These are phyloP conservation scores for Solanum paucissectum DNA, from an alignment of 257 asterid genomes.

Conservation along the genomic window DNA sequence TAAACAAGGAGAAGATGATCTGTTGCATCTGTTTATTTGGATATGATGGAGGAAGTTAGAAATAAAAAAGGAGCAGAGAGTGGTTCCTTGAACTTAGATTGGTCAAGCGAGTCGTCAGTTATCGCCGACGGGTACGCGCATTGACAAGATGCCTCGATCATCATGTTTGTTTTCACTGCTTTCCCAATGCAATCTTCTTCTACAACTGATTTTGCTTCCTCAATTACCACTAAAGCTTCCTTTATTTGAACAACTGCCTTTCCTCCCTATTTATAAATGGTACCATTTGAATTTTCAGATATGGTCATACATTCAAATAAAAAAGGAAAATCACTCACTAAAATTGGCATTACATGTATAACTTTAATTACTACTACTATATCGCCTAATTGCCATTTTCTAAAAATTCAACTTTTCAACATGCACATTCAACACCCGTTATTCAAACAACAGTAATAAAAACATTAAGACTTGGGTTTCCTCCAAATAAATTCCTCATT, in stretches of 20 bases:
- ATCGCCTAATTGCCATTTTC: too few relatives aligned
- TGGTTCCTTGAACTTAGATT: slow-evolving; percentile 41
- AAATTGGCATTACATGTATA: too few relatives aligned
- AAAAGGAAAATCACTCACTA: not conserved
- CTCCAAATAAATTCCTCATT: too few relatives aligned
- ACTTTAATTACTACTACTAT: too few relatives aligned
- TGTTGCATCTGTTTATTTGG: not conserved
- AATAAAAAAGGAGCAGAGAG: slow-evolving; percentile 62
- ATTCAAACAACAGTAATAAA: too few relatives aligned
- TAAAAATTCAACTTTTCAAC: too few relatives aligned
- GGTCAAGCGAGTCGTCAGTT: slow-evolving; percentile 30
- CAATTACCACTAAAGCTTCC: slow-evolving; percentile 12
- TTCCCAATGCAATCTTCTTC: not conserved
- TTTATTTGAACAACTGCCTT: slow-evolving; percentile 11
- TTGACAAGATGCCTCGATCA: slow-evolving; percentile 30
- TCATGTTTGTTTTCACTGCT: not conserved
- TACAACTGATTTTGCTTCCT: slow-evolving; percentile 5
- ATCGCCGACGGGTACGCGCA: slow-evolving; percentile 22
- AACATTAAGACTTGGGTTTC: too few relatives aligned
- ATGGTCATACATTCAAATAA: not conserved
- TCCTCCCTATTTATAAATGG: not conserved
- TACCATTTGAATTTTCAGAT: not conserved
- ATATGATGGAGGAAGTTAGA: not conserved
- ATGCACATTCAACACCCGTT: too few relatives aligned
- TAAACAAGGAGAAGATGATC: not conserved